Evolutionary conservation across 805 yeast species (phyloP).

Genomic region (Ogataea haglerorum): DNA sequence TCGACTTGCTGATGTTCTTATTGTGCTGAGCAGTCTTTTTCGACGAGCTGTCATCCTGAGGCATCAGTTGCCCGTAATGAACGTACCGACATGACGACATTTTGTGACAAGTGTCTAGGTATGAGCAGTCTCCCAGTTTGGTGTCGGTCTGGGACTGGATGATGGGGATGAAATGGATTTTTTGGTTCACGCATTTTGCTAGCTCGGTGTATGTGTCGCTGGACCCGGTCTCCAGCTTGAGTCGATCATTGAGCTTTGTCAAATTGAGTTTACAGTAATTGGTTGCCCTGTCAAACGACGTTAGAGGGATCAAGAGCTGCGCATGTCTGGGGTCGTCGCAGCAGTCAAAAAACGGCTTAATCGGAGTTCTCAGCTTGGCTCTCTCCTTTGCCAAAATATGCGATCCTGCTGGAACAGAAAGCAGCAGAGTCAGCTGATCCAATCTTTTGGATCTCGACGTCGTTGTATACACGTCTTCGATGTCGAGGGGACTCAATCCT

Average conservation of each 20-base stretch:
- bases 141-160: slow-evolving; percentile 62
- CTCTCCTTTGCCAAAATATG: slow-evolving; percentile 38
- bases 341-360: slow-evolving; percentile 45
- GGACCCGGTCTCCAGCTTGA: slow-evolving; percentile 6
- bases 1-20: slow-evolving; percentile 16
- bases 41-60: slow-evolving; percentile 25
- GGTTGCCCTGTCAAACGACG: slow-evolving; percentile 23
- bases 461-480: slow-evolving; percentile 28
- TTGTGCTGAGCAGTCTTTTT: slow-evolving; percentile 20
- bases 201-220: slow-evolving; percentile 17
- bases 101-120: slow-evolving; percentile 90
- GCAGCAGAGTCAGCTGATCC: slow-evolving; percentile 25
- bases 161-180: slow-evolving; percentile 54
- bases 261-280: slow-evolving; percentile 29
- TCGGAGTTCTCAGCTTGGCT: slow-evolving; percentile 36
- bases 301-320: slow-evolving; percentile 21
- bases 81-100: slow-evolving; percentile 74
- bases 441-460: slow-evolving; percentile 27
- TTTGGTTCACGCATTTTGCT: slow-evolving; percentile 32
- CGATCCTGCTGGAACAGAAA: slow-evolving; percentile 35
- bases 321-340: slow-evolving; percentile 44
- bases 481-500: slow-evolving; percentile 20
- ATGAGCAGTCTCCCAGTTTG: slow-evolving; percentile 84
- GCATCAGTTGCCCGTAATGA: slow-evolving; percentile 62
- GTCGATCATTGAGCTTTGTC: slow-evolving; percentile 24